Base-by-base conservation (phyloP, 2,329 filamentous ascomycete genomes). In the Chalaropsis thielavioides region DNA sequence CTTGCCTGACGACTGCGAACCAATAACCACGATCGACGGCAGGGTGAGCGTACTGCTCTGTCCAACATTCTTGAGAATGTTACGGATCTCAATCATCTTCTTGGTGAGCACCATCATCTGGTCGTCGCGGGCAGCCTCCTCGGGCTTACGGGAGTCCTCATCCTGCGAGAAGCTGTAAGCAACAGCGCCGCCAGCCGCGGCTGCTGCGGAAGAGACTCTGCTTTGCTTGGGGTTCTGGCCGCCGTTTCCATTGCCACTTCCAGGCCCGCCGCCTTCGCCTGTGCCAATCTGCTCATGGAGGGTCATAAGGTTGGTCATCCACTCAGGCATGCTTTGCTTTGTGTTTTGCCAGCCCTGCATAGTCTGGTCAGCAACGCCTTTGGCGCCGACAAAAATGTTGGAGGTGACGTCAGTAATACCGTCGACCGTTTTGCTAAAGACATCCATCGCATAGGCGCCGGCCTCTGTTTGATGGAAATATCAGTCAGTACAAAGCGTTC, bases 31-130 rank as follows among this genome's bases (percentile, higher is more conserved):
- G 66, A 99, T 99, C 0, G 95, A 97, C 0, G 94, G 94, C 24
- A 99, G 78, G 0, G 89, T 92, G 68, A 99, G 78, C 2, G 89
- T 85, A 69, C 88, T 90, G 0, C 92, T 95, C 77, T 99, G 92
- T 41, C 92, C 95, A 59, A 99, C 89, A 31, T 87, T 90, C 72
- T 95, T 89, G 27, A 99, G 80, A 65, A 99, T 90, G 69, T 87
- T 92, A 69, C 95, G 82, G 66, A 99, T 97, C 78, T 99, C 94
- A 72, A 99, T 99, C 94, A 99, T 99, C 77, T 97, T 97, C 78
- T 94, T 92, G 1, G 95, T 99, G 72, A 99, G 79, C 70, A 96
- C 81, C 94, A 99, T 99, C 92, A 99, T 99, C 75, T 99, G 94
- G 73, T 99, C 94, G 71, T 99, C 94, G 71, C 85, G 85, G 19